Base-by-base conservation (phyloP, 768 basidiomycete genomes). In the Suillus variegatus region DNA sequence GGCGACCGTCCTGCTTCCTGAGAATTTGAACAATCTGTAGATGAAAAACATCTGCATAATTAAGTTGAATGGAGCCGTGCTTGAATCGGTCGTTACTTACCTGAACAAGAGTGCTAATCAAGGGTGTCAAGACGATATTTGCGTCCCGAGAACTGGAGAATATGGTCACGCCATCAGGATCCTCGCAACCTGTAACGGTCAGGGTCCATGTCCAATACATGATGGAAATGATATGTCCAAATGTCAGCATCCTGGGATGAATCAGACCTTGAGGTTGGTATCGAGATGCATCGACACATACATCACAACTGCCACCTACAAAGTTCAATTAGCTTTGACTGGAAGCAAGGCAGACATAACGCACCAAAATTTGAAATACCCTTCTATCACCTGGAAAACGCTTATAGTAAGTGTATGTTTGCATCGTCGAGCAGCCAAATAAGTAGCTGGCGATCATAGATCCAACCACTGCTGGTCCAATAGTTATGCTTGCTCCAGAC, bases 401-500 rank as follows among this genome's bases (percentile, higher is more conserved):
- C 32, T 41, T 60, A 35, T 54, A 66, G 55, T 64, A 66, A 20
- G 47, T 51, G 28, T 58, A 51, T 4, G 63, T 51, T 63, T 66
- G 63, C 36, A 66, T 10, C 13, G 56, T 51, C 28, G 65, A 55
- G 25, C 65, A 66, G 4, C 65, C 65, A n/a, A 66, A 66, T 13
- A 60, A 51, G 35, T 22, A 64, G 56, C 63, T 36, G 6, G 65
- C 56, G 20, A 43, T 35, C 51, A 62, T 65, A 9, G 47, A 36
- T 36, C 61, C 64, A 10, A 65, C 38, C 38, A 66, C 46, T 13
- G 65, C 65, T 58, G 65, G 65, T 49, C 65, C 56, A 22, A 64
- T 55, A 41, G 56, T 64, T 22, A 64, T 7, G 22, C 56, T n/a
- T 64, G 65, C 25, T 49, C 12, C 25, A 25, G 57, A 25, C 57